A percentile compares a stretch with the other conserved stretches of the same genome.
Evolutionary conservation across 441 rosid species (phyloP).

Genomic region (Syzygium malaccense): DNA sequence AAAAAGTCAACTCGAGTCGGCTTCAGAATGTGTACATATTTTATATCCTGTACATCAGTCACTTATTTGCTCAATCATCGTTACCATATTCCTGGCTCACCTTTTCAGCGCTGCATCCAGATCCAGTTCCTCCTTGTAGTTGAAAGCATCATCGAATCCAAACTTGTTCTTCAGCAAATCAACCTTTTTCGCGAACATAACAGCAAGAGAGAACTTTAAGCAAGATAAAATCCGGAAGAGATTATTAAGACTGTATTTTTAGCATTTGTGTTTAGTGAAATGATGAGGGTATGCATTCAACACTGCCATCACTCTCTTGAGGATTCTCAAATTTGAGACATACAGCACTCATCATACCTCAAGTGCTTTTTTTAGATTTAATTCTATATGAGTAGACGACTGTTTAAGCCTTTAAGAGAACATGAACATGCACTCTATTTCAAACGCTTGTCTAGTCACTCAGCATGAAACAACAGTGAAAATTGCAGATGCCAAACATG

Average conservation of each 20-base stretch:
- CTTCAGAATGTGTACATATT: slow-evolving; percentile 21
- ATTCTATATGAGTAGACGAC: neutral
- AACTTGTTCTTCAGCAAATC: slow-evolving; percentile 22
- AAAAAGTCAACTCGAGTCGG: slow-evolving; percentile 22
- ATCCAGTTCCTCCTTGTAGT: slow-evolving; percentile 26
- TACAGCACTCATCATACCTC: neutral
- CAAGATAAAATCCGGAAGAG: neutral
- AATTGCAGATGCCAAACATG: neutral
- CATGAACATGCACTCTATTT: neutral
- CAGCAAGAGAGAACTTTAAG: neutral
- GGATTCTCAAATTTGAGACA: neutral
- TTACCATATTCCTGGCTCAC: neutral
- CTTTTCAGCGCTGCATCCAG: slow-evolving; percentile 24
- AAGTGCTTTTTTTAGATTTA: neutral
- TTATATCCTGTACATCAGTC: neutral
- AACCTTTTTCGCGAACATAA: slow-evolving; percentile 2
- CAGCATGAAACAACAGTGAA: neutral
- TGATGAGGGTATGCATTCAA: neutral
- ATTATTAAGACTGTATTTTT: neutral
- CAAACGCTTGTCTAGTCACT: neutral
- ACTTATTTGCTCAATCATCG: neutral
- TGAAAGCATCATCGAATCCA: slow-evolving; percentile 29
- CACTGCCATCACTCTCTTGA: neutral
- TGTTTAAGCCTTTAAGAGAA: neutral
- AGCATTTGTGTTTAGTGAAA: neutral